Evolutionary conservation across 805 yeast species (phyloP).

Genomic region (Kuraishia floccosa): DNA sequence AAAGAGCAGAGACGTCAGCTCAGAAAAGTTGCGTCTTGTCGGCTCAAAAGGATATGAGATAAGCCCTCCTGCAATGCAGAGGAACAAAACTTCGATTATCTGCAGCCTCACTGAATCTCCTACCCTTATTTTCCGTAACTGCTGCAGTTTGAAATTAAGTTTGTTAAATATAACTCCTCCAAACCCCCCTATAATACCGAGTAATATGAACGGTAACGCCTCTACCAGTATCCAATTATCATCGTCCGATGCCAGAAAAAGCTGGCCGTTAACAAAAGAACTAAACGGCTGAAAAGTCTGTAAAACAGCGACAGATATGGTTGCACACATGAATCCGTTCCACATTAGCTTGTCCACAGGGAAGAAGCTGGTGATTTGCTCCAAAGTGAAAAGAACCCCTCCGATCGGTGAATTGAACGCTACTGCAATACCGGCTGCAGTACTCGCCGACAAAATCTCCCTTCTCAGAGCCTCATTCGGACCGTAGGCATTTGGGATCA

Average conservation of each 20-base stretch:
- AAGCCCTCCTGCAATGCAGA: conserved; percentile 40
- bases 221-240: conserved; percentile 67
- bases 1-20: conserved; percentile 49
- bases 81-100: conserved; percentile 32
- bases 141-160: conserved; percentile 33
- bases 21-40: conserved; percentile 42
- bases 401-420: conserved; percentile 87
- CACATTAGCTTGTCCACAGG: conserved; percentile 60
- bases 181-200: conserved; percentile 64
- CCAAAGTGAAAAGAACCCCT: conserved; percentile 72
- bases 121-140: conserved; percentile 14
- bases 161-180: conserved; percentile 45
- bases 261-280: conserved; percentile 23
- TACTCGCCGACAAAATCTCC: conserved; percentile 61
- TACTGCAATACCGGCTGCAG: conserved; percentile 76
- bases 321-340: conserved; percentile 76
- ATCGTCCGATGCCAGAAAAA: conserved; percentile 57
- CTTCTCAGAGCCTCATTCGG: conserved; percentile 50
- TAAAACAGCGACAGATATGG: conserved; percentile 54
- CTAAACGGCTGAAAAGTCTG: conserved; percentile 39
- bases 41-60: conserved; percentile 45
- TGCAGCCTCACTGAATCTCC: conserved; percentile 16
- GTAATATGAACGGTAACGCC: conserved; percentile 54
- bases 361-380: conserved; percentile 54
- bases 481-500: conserved; percentile 16